Conservation (phyloP, 164 flowering plant genomes). For the Chloranthus sessilifolius region DNA sequence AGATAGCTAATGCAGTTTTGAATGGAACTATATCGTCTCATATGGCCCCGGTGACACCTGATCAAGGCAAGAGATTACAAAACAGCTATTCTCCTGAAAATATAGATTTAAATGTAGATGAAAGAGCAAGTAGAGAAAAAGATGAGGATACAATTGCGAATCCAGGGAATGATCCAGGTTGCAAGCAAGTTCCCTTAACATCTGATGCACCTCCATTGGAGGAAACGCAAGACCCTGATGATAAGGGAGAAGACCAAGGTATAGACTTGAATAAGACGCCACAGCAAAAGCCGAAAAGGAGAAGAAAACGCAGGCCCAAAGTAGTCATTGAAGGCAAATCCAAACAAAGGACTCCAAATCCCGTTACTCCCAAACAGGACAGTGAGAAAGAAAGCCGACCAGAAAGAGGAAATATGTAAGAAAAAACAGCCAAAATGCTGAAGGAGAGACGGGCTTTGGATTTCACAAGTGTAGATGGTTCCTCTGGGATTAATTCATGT, state of each 20-base stretch:
- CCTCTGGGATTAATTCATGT: too few species aligned
- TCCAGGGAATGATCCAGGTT: conserved; percentile 1
- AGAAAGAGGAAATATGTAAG: conserved; percentile 11
- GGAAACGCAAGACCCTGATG: conserved; percentile 27
- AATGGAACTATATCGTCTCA: conserved; percentile 9
- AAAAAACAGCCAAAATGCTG: not conserved
- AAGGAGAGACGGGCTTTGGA: not conserved
- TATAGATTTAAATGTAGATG: not conserved
- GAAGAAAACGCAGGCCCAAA: conserved; percentile 65
- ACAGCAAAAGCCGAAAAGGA: conserved; percentile 42
- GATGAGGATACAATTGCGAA: conserved; percentile 11
- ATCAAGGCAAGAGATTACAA: not conserved
- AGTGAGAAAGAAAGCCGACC: not conserved
- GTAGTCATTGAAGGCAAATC: conserved; percentile 53
- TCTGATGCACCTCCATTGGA: conserved; percentile 3
- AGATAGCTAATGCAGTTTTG: conserved; percentile 10
- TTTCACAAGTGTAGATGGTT: too few species aligned
- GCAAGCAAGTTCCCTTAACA: not conserved
- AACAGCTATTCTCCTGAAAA: conserved; percentile 6
- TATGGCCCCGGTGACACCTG: conserved; percentile 16
- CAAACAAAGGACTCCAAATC: conserved; percentile 35
- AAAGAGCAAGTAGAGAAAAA: conserved; percentile 9
- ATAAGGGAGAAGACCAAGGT: conserved; percentile 21
- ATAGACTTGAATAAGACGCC: conserved; percentile 51
- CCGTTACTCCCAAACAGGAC: conserved; percentile 16